Evolutionary conservation across 305 asterid genomes (phyloP).

Genomic region (Fraxinus sp.): DNA sequence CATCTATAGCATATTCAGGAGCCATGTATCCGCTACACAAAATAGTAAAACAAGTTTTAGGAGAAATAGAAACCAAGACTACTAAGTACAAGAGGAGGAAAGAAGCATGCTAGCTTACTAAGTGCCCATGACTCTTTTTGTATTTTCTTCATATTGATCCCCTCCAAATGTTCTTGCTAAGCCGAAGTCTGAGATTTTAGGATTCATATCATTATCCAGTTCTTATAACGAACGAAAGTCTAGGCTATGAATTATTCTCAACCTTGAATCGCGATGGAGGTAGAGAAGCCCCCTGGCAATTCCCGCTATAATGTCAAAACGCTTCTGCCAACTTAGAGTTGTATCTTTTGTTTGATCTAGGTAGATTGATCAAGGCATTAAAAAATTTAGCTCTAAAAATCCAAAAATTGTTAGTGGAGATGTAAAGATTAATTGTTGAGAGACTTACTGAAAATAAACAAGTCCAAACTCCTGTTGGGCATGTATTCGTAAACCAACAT

Average conservation of each 20-base stretch:
- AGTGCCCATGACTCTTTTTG: slow-evolving; percentile 27
- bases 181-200: slow-evolving; percentile 41
- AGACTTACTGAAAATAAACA: slow-evolving; percentile 17
- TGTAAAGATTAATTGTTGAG: not conserved
- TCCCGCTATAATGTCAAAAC: slow-evolving; percentile 30
- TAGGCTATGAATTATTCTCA: slow-evolving; percentile 25
- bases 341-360: slow-evolving; percentile 23
- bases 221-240: no score
- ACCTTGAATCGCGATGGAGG: slow-evolving; percentile 32
- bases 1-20: slow-evolving; percentile 36
- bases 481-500: no score
- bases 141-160: slow-evolving; percentile 21
- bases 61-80: not conserved
- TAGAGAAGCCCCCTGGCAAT: slow-evolving; percentile 34
- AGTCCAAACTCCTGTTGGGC: not conserved
- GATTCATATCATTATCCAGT: slow-evolving; percentile 24
- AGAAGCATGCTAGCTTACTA: slow-evolving; percentile 17
- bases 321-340: slow-evolving; percentile 22
- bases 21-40: slow-evolving; percentile 37
- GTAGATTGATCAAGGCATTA: not conserved
- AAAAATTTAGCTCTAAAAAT: not conserved
- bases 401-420: not conserved
- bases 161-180: slow-evolving; percentile 29
- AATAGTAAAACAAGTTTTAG: not conserved
- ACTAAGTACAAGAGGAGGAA: not conserved